Evolutionary conservation across 257 asterid species (phyloP), one percentile per base, ranked within the genome.

Genomic region (Nicotiana undulata): DNA sequence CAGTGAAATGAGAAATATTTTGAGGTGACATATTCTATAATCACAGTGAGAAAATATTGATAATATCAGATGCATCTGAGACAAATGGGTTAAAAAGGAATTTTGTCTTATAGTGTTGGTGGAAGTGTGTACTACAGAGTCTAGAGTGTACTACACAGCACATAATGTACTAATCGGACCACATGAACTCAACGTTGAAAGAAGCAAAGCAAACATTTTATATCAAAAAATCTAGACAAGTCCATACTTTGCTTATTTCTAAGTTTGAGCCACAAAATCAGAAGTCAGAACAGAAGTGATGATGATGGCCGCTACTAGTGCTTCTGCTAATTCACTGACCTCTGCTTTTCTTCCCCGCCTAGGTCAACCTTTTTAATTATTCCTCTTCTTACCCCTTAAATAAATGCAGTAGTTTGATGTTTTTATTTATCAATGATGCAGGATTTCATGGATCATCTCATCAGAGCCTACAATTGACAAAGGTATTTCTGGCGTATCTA

Each of bases 401-500:
- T 29, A 64, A 16, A 28, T 4, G 3, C 7, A 63, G 17, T 26
- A 26, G 17, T 51, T 24, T 61, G 37, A 76, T 76, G 24, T 16
- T 84, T 44, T 44, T 29, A 34, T 51, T 49, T 58, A 28, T 59
- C 51, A 26, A 15, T 68, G 58, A 68, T 67, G 79, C 86, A 86
- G 89, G 86, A 31, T 85, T 91, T 74, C 82, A 79, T 80, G 88
- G 90, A 75, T 90, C 93, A 22, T 78, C 88, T 20, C 83, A 10
- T 34, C 53, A 86, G 49, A 79, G 83, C 81, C 80, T 92, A 32
- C 88, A 68, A 0, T 84, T 81, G 84, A 82, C 81, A 63, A 87
- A 92, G 97, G 99, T 94, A 53, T 2, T 81, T 80, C 12, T 72
- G 66, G 10, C 10, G 46, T 52, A 59, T 68, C 18, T 61, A 16